Evolutionary conservation across 495 filamentous ascomycete species (phyloP), one percentile per base, ranked within the genome.

Genomic region (Neurospora intermedia): DNA sequence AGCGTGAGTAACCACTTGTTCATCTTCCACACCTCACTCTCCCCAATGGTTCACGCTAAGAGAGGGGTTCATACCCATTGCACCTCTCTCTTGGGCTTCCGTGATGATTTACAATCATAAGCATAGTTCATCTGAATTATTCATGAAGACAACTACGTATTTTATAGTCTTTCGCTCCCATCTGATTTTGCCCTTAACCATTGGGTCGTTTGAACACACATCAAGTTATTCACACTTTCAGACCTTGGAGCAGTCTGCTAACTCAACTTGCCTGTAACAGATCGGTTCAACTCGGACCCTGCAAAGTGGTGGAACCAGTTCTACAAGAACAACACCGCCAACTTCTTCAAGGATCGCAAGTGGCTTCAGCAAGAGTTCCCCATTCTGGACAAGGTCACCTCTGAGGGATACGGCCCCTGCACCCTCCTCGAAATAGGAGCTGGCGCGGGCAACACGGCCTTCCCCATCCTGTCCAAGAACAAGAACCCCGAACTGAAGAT

Each of bases 301-400:
- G 93, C 91, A 11, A 97, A 92, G 81, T 98, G 93, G 92, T 98
- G 95, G 95, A 93, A 98, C 77, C 84, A 89, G 54, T 99, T 99
- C 84, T 99, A 99, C 84, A 91, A 91, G 80, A 94, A 97, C 82
- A 98, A 99, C 82, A 92, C 90, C 7, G 86, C 89, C 71, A 97
- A 98, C 80, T 99, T 99, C 84, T 99, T 99, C 90, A 98, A 99
- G 83, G 91, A 99, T 77, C 90, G 96, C 69, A 98, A 98, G 80
- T 99, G 96, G 96, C 83, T 99, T 43, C 89, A 89, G 54, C 94
- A 98, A 80, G 96, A 99, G 81, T 99, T 98, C 74, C 96, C 96
- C 0, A 84, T 97, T 3, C 84, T 99, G 16, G 87, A 85, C 0
- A 85, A 90, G 42, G 85, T 95, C 41, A 92, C 91, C 5, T 83